Evolutionary conservation across 306 rosid species (phyloP).

Genomic region (Cicer cuneatum): DNA sequence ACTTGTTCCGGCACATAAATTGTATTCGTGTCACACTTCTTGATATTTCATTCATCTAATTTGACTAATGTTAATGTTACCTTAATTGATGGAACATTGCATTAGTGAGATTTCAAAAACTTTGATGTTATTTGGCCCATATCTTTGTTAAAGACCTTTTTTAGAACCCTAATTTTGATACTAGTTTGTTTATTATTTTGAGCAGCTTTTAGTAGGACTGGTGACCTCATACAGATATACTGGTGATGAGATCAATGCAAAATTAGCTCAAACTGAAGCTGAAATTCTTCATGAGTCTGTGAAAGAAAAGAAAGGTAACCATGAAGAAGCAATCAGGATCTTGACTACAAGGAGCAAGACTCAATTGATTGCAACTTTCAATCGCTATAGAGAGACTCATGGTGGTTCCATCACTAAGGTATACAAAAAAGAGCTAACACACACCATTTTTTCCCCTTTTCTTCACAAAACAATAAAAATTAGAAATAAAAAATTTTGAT

Average conservation of each 20-base stretch:
- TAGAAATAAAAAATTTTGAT: not conserved
- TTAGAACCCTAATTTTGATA: not conserved
- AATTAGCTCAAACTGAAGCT: slow-evolving; percentile 65
- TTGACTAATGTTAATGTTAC: no score
- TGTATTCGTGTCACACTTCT: no score
- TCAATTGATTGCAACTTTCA: slow-evolving; percentile 59
- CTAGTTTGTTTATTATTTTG: slow-evolving; percentile 23
- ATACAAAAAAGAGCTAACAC: not conserved
- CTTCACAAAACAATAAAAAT: not conserved
- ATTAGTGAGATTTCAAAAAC: no score
- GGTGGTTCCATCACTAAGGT: slow-evolving; percentile 76
- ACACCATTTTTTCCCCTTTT: not conserved
- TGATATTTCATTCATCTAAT: no score
- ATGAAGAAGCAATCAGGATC: slow-evolving; percentile 73
- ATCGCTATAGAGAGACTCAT: slow-evolving; percentile 59
- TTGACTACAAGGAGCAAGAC: slow-evolving; percentile 75
- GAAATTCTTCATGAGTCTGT: slow-evolving; percentile 72
- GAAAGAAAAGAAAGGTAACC: slow-evolving; percentile 61
- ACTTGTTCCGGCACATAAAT: no score
- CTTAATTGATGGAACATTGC: no score
- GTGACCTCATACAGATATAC: slow-evolving; percentile 57
- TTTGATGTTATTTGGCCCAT: no score
- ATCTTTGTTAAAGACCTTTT: not conserved
- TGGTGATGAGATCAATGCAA: slow-evolving; percentile 57
- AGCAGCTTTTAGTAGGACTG: slow-evolving; percentile 65